Percentiles rank a stretch among this genome's conserved stretches.
Evolutionary conservation across 2,329 filamentous ascomycete species (phyloP).

Genomic region (Colletotrichum sp.): DNA sequence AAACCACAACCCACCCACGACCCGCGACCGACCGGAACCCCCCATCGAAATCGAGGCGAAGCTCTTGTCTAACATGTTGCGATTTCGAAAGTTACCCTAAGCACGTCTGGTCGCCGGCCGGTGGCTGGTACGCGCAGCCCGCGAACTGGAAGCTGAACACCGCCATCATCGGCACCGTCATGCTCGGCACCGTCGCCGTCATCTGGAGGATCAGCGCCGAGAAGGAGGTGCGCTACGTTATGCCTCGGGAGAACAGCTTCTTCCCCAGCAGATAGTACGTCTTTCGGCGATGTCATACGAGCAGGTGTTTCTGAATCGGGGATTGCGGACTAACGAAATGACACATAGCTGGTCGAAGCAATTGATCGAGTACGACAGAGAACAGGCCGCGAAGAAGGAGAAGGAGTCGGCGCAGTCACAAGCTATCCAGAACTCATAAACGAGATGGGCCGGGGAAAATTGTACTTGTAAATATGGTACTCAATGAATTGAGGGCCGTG

Average conservation of each 20-base stretch:
- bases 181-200: constrained; percentile 71
- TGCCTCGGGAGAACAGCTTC: constrained; percentile 79
- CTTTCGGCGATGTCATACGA: neutral
- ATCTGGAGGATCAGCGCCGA: constrained; percentile 77
- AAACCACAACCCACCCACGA: neutral
- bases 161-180: constrained; percentile 70
- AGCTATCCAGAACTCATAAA: constrained; percentile 20
- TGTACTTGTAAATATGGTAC: constrained; percentile 21
- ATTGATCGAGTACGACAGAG: constrained; percentile 49
- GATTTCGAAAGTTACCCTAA: constrained; percentile 79
- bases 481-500: constrained; percentile 17
- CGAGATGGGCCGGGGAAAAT: neutral
- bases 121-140: constrained; percentile 97
- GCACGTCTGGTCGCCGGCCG: constrained; percentile 98
- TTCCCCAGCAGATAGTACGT: constrained; percentile 85
- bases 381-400: constrained; percentile 39
- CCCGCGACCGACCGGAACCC: neutral
- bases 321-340: neutral
- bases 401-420: constrained; percentile 27
- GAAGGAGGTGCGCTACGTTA: constrained; percentile 73
- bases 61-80: constrained; percentile 1
- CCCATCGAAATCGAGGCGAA: constrained; percentile 23
- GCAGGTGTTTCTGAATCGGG: neutral
- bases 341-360: constrained; percentile 48
- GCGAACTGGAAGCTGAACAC: constrained; percentile 97